These are phyloP conservation scores for Daedalea quercina DNA, from an alignment of 768 basidiomycete genomes.

Conservation along the genomic window DNA sequence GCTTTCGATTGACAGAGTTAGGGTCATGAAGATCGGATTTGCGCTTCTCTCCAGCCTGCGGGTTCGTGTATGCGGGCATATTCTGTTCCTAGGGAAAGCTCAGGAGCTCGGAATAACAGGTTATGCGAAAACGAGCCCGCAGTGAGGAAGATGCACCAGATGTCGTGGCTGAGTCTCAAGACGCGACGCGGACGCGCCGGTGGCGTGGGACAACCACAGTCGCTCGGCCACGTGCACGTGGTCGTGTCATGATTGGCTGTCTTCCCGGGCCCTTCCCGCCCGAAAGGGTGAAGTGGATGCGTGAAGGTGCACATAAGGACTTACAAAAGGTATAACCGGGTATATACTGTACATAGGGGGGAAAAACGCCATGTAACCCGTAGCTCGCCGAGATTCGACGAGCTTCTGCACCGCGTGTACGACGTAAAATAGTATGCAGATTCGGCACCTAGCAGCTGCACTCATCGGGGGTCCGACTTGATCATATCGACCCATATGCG, in stretches of 20 bases:
- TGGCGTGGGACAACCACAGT: neutral
- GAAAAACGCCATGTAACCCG: too few species aligned
- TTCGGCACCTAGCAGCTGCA: too few species aligned
- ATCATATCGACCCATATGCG: conserved; percentile 33
- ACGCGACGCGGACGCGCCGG: neutral
- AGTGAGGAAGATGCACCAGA: neutral
- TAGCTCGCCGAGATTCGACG: too few species aligned
- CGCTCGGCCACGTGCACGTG: conserved; percentile 1
- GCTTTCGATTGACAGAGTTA: conserved; percentile 12
- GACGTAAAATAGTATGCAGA: too few species aligned
- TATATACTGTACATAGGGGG: too few species aligned
- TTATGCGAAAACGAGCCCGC: too few species aligned
- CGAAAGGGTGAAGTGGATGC: too few species aligned
- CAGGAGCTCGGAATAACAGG: too few species aligned
- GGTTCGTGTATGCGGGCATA: conserved; percentile 15
- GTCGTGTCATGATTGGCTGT: neutral
- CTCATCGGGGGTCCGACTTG: neutral
- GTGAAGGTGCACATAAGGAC: too few species aligned
- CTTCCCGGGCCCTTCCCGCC: neutral
- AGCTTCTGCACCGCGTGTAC: too few species aligned
- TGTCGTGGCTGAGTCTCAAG: neutral
- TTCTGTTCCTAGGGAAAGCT: too few species aligned
- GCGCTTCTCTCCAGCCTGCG: conserved; percentile 12
- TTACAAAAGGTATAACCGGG: too few species aligned
- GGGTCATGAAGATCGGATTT: conserved; percentile 15